Percentiles rank a stretch among this genome's conserved stretches.
Conservation (phyloP, 441 rosid genomes). For the Lagerstroemia fauriei region DNA sequence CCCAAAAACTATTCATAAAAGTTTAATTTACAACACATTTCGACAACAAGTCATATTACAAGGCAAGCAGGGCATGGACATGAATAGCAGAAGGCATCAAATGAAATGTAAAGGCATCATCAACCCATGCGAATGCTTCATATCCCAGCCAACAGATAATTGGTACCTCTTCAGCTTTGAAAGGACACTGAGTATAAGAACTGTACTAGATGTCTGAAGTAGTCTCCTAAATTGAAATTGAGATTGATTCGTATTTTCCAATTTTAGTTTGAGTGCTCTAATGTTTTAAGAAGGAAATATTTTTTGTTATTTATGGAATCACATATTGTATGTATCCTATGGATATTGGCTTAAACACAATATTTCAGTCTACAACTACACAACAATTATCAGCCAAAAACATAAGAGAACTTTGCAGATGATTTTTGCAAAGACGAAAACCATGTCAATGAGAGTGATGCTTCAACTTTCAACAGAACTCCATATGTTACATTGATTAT, state of each 20-base stretch:
- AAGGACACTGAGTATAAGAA: neutral
- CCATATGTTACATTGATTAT: neutral
- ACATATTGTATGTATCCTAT: neutral
- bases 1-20: no score
- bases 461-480: neutral
- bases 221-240: neutral
- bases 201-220: neutral
- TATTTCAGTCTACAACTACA: neutral
- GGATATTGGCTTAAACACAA: neutral
- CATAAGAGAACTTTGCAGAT: neutral
- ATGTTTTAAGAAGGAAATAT: neutral
- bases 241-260: neutral
- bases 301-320: neutral
- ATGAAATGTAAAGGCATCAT: neutral
- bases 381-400: neutral
- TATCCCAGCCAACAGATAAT: no score
- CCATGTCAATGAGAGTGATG: neutral
- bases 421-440: no score
- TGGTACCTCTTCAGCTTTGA: no score
- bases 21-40: no score
- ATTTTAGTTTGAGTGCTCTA: neutral
- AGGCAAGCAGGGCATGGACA: neutral
- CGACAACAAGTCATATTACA: no score
- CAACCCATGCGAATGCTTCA: neutral
- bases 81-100: neutral